A percentile compares a stretch with the other conserved stretches of the same genome.
Conservation (phyloP, 768 basidiomycete species). For the Trametes gibbosa region DNA sequence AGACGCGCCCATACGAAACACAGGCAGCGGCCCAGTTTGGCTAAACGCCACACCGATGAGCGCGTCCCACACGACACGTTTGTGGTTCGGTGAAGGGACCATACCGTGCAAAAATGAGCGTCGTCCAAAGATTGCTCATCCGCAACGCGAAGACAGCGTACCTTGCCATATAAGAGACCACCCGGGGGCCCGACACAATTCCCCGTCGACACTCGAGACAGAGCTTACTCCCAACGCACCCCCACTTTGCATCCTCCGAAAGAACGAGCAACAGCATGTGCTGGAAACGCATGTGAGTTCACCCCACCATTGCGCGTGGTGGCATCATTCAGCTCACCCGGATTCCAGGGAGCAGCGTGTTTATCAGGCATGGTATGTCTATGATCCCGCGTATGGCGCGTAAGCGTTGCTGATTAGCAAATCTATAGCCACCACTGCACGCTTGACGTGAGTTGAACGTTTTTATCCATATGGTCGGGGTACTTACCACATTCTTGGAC, state of each 20-base stretch:
- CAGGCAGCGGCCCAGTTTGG: neutral
- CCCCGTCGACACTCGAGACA: neutral
- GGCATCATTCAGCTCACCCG: neutral
- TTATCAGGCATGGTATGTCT: neutral
- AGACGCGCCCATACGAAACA: neutral
- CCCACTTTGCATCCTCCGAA: neutral
- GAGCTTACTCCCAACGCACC: neutral
- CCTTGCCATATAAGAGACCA: neutral
- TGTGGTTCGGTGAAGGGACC: neutral
- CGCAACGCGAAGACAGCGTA: neutral
- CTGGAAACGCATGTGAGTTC: constrained; percentile 2
- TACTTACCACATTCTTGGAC: neutral
- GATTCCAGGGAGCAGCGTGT: neutral
- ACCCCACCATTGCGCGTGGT: neutral
- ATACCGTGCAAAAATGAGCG: neutral
- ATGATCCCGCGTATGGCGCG: no score
- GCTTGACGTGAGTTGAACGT: neutral
- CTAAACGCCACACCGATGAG: neutral
- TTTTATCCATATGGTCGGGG: neutral
- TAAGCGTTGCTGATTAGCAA: neutral
- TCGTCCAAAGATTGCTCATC: neutral
- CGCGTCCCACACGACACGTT: neutral
- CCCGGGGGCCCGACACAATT: neutral
- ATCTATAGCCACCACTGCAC: neutral
- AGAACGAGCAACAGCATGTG: neutral